Evolutionary conservation across 495 filamentous ascomycete species (phyloP), one percentile per base, ranked within the genome.

Genomic region (Tuber borchii): DNA sequence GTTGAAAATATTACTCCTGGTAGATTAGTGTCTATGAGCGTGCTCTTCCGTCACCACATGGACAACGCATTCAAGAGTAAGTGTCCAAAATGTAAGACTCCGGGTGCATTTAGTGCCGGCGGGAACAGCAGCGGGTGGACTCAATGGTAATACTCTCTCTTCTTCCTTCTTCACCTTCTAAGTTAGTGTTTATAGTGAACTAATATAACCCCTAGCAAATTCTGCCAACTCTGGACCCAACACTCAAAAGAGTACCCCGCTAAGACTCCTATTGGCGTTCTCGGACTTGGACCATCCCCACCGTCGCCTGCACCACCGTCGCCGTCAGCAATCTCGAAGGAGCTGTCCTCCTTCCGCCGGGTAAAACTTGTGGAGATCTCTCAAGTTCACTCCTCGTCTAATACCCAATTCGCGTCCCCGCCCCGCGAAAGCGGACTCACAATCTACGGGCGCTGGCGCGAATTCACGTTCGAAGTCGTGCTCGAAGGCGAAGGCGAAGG

Each of bases 301-400:
- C 17, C 56, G 56, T 14, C 56, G 56, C n/a, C 31, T 17, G 26
- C 2, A 34, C 26, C 26, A 31, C 12, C 56, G 26, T n/a, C n/a
- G 56, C 17, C 14, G 26, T 65, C 56, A 6, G 34, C 26, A 34
- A 2, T 65, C 56, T 34, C 56, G 56, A 65, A 65, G 31, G 56
- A 65, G 56, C 56, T 65, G 26, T 65, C 56, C 56, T 19, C 56
- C 31, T 65, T 65, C 56, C 56, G 56, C 56, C 56, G 56, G 56
- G 56, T 65, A 65, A 65, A 65, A 65, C 17, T 65, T 2, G 34
- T 37, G 1, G 34, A 37, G 34, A 2, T 37, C 34, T 37, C 34
- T 37, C 34, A 37, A 1, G 34, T 37, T 37, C 1, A 2, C 34
- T 2, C 2, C 34, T 37, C 2, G 34, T 2, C 34, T 37, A 37